A percentile compares a stretch with the other conserved stretches of the same genome.
Evolutionary conservation across 768 basidiomycete species (phyloP).

Genomic region (Tephrocybe sp.): DNA sequence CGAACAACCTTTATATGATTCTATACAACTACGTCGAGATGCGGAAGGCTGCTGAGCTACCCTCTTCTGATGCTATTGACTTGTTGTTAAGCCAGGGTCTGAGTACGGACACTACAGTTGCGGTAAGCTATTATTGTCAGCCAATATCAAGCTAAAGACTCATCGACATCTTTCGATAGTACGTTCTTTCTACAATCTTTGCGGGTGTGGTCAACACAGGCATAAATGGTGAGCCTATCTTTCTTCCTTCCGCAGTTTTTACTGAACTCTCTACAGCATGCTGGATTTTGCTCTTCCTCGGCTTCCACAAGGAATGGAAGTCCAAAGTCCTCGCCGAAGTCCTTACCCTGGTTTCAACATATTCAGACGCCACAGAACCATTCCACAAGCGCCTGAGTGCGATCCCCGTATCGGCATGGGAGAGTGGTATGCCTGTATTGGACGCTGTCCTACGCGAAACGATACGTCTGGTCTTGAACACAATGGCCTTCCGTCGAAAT

Average conservation of each 20-base stretch:
- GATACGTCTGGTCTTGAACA: constrained; percentile 26
- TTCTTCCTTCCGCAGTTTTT: not conserved
- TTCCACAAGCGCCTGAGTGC: constrained; percentile 29
- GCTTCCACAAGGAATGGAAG: constrained; percentile 30
- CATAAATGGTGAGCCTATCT: constrained; percentile 24
- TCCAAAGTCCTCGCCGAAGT: constrained; percentile 25
- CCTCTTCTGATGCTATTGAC: constrained; percentile 32
- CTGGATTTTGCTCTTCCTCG: constrained; percentile 34
- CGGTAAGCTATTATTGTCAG: constrained; percentile 11
- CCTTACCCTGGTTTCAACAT: constrained; percentile 21
- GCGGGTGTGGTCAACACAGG: constrained; percentile 35
- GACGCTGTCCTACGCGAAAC: constrained; percentile 36
- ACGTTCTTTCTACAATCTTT: constrained; percentile 33
- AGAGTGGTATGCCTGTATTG: constrained; percentile 32
- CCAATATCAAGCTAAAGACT: not conserved
- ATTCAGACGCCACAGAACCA: constrained; percentile 25
- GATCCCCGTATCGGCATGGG: constrained; percentile 35
- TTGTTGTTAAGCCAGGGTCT: constrained; percentile 28
- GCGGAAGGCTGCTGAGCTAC: constrained; percentile 21
- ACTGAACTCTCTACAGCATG: constrained; percentile 23
- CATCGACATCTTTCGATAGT: constrained; percentile 13
- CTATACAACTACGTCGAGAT: constrained; percentile 25
- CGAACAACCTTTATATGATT: constrained; percentile 24
- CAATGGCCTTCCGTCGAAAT: constrained; percentile 30
- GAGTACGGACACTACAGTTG: constrained; percentile 23